Evolutionary conservation across 208 protist species (phyloP).

Genomic region (Trypanosoma grayi): DNA sequence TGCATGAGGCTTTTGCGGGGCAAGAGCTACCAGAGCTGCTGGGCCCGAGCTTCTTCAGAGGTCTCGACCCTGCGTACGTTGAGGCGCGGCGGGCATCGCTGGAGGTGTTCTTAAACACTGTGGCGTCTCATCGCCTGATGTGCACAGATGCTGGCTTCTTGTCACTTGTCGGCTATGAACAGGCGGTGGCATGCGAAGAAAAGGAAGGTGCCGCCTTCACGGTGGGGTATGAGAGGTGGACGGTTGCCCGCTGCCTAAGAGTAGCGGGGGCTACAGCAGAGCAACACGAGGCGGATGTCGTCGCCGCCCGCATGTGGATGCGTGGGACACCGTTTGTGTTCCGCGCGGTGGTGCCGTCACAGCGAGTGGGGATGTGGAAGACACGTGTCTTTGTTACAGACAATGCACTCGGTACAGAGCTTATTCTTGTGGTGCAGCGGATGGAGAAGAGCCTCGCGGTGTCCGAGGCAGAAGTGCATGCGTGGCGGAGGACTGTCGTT

Average conservation of each 20-base stretch:
- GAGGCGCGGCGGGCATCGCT: not conserved
- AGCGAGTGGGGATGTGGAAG: not conserved
- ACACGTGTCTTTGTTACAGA: not conserved
- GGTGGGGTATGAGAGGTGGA: not conserved
- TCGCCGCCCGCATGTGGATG: constrained; percentile 1
- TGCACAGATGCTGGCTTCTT: not conserved
- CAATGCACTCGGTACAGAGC: not conserved
- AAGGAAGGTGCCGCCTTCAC: no score
- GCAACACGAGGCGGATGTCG: not conserved
- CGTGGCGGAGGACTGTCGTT: no score
- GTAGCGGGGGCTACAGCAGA: not conserved
- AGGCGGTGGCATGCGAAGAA: not conserved
- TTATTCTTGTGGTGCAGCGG: not conserved
- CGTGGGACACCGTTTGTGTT: constrained; percentile 4
- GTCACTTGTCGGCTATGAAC: not conserved
- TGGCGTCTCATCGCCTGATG: not conserved
- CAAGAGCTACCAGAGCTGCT: not conserved
- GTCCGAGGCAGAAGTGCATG: not conserved
- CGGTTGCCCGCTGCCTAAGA: not conserved
- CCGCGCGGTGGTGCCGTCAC: not conserved
- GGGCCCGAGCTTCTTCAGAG: no score
- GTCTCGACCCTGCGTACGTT: not conserved
- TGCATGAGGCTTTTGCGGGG: not conserved
- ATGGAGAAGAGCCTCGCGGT: not conserved
- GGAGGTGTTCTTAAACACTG: not conserved